Base-by-base conservation (phyloP, 192 early-diverging fungal genomes). In the Oehlia diaphana region DNA sequence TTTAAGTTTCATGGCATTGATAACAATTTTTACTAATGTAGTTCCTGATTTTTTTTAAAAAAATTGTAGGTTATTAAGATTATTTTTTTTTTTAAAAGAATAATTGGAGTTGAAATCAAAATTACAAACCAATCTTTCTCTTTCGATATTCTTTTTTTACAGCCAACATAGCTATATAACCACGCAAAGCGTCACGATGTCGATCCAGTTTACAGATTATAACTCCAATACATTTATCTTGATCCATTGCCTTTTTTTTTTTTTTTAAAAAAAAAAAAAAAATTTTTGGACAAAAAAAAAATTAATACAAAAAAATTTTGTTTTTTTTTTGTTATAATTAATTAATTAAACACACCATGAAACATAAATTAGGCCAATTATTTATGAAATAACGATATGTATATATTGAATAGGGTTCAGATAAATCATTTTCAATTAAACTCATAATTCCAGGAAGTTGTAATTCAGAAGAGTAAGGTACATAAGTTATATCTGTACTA, bases 91-190 rank as follows among this genome's bases (percentile, higher is more conserved):
- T 23, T 12, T 35, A 19, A 21, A 74, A 42, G 26, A 26, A 26
- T 26, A 26, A 26, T 26, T 26, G 26, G 26, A 26, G 31, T 31
- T 31, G 31, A 31, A 31, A 31, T 31, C 31, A 31, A 31, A 70
- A 37, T 0, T 50, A 33, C 76, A 21, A 80, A 68, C 94, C 97
- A 61, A 98, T 96, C 21, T 94, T 92, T 21, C 83, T 88, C 78
- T 95, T 93, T 37, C 98, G 83, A 80, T 93, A 93, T 28, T 87
- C 83, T 67, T 91, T 93, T n/a, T 88, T 90, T 12, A 99, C 97
- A 0, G 95, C 96, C 31, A 99, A 87, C 98, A 99, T 99, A 62
- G 92, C 98, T 72, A 99, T 98, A 83, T 99, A 99, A 1, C 98
- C 98, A n/a, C 97, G 86, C 49, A 88, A 81, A 37, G 77, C 79